These are phyloP conservation scores for Ajuga reptans DNA, from an alignment of 305 asterid species.

Conservation along the genomic window DNA sequence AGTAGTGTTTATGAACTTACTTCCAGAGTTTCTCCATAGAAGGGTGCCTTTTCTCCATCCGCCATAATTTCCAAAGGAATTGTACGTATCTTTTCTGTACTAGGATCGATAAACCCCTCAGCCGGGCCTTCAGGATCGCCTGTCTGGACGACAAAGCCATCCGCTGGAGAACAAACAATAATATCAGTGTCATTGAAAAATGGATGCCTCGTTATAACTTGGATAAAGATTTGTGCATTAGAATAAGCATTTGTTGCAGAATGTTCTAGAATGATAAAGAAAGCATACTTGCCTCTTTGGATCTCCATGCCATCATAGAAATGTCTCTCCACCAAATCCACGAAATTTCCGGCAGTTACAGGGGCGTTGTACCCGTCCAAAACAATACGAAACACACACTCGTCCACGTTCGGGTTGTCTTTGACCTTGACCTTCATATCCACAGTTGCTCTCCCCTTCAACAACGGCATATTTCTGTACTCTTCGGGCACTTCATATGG, in stretches of 20 bases:
- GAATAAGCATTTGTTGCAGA: neutral
- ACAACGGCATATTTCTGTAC: constrained; percentile 72
- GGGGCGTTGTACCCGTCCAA: constrained; percentile 98
- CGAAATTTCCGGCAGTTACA: constrained; percentile 84
- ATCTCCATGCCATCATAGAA: constrained; percentile 99
- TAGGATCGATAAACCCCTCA: constrained; percentile 94
- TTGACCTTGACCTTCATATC: constrained; percentile 96
- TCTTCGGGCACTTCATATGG: constrained; percentile 95
- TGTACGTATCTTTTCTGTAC: constrained; percentile 78
- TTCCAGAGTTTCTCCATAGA: constrained; percentile 85
- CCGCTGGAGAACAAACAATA: constrained; percentile 55
- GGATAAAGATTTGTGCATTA: neutral
- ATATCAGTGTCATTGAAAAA: constrained; percentile 13
- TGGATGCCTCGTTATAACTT: neutral
- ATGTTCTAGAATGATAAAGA: neutral
- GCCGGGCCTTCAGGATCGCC: constrained; percentile 99
- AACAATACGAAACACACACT: constrained; percentile 71
- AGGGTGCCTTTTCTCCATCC: constrained; percentile 77
- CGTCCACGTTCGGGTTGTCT: constrained; percentile 79
- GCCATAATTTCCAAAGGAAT: constrained; percentile 89
- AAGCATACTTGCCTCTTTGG: constrained; percentile 62
- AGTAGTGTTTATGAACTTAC: constrained; percentile 35
- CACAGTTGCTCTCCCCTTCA: constrained; percentile 91
- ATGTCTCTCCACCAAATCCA: constrained; percentile 86
- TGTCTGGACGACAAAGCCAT: constrained; percentile 96